Evolutionary conservation across 164 flowering plant genomes (phyloP).

Genomic region (Houttuynia cordata): DNA sequence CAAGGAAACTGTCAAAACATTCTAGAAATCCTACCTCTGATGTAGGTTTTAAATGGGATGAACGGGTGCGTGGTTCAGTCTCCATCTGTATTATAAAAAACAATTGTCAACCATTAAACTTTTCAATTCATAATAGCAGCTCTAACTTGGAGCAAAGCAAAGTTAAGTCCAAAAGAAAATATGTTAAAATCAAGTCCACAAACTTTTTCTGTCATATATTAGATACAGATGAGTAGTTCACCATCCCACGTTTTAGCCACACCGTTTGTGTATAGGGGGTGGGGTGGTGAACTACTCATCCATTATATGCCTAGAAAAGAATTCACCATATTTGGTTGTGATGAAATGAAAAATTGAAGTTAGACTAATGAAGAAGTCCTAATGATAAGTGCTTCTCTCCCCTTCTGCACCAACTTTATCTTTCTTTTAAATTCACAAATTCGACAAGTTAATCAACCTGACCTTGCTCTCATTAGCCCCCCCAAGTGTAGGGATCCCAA

Average conservation of each 20-base stretch:
- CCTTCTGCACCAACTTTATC: neutral
- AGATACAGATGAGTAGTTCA: too few relatives aligned
- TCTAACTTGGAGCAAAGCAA: neutral
- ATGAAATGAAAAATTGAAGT: neutral
- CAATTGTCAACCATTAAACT: neutral
- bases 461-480: conserved; percentile 29
- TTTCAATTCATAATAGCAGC: neutral
- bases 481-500: conserved; percentile 74
- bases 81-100: neutral
- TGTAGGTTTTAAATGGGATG: conserved; percentile 7
- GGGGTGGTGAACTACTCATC: too few relatives aligned
- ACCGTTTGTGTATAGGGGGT: too few relatives aligned
- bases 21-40: conserved; percentile 9
- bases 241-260: too few relatives aligned
- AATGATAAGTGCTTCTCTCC: neutral
- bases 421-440: neutral
- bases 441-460: neutral
- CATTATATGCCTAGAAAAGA: neutral
- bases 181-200: neutral
- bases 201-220: too few relatives aligned
- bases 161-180: neutral
- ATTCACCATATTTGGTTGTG: neutral
- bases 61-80: neutral
- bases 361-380: neutral
- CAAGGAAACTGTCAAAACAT: conserved; percentile 5